Base-by-base conservation (phyloP, 306 rosid genomes). In the Vigna hirtella region DNA sequence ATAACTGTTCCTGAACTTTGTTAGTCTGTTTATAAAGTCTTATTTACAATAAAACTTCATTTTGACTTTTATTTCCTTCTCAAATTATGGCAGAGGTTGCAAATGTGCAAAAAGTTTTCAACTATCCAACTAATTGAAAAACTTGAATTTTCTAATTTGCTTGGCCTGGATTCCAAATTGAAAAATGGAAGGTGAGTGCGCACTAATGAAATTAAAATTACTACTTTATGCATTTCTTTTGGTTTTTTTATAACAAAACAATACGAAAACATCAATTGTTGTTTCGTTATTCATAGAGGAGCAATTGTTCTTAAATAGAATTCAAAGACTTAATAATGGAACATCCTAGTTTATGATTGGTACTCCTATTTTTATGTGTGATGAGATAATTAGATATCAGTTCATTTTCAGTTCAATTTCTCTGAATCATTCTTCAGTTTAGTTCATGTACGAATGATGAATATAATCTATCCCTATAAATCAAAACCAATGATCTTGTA, bases 91-190 rank as follows among this genome's bases (percentile, higher is more conserved):
- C 90, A 94, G 98, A 90, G 73, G 82, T 73, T 94, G 91, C 81
- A 84, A 42, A 65, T 73, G 69, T 90, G 96, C 87, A 89, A 79
- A 68, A 94, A 94, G 85, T 89, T 91, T 7, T 89, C 97, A 63
- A 88, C 97, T 69, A 61, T 81, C 40, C 93, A 89, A 84, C 83
- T 90, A 83, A 79, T 92, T 59, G 84, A 86, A 83, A 92, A 95
- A 82, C 93, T 94, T 43, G 85, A 83, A 16, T 92, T 88, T 85
- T 90, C 98, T 66, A 94, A 94, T 87, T 85, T 92, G 87, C 90
- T 94, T 12, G 98, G 98, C 83, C 64, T 94, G 87, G 91, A 94
- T 76, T 79, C 82, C 61, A 87, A 72, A 80, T 83, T 92, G 81
- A 94, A 78, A 84, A 86, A 83, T 80, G 98, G 98, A 86, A 94